Evolutionary conservation across 192 early-diverging fungal species (phyloP).

Genomic region (Ambispora gerdemannii): DNA sequence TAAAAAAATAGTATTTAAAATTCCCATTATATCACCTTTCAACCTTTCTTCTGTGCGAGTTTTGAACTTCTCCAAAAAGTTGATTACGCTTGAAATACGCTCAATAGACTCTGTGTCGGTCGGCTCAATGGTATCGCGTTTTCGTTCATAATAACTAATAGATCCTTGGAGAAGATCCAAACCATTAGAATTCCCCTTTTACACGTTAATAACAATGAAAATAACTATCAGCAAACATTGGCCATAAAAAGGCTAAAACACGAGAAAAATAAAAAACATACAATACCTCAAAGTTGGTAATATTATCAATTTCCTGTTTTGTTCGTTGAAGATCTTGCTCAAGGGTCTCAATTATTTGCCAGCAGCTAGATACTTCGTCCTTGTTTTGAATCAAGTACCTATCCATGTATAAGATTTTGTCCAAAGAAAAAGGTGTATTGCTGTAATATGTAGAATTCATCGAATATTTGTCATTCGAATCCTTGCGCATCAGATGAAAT

Average conservation of each 20-base stretch:
- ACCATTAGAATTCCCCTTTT: slow-evolving; percentile 1
- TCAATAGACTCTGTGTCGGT: neutral
- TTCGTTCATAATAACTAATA: neutral
- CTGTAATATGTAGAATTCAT: neutral
- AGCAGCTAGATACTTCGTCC: slow-evolving; percentile 2
- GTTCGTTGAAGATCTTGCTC: neutral
- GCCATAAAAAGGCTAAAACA: neutral
- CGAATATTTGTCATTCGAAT: neutral
- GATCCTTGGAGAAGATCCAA: neutral
- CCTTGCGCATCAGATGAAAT: neutral
- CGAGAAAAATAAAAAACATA: neutral
- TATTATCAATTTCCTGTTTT: slow-evolving; percentile 1
- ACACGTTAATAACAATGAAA: neutral
- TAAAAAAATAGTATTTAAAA: neutral
- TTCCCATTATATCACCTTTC: neutral
- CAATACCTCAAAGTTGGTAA: neutral
- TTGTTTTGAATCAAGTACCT: slow-evolving; percentile 37
- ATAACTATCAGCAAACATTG: neutral
- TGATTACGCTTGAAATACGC: neutral
- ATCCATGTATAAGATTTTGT: slow-evolving; percentile 40
- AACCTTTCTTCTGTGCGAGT: neutral
- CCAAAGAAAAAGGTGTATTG: slow-evolving; percentile 25
- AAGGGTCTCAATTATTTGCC: slow-evolving; percentile 15
- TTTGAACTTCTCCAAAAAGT: neutral
- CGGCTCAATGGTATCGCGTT: neutral